Evolutionary conservation across 2,329 filamentous ascomycete species (phyloP), one percentile per base, ranked within the genome.

Genomic region (Aspergillus bombycis): DNA sequence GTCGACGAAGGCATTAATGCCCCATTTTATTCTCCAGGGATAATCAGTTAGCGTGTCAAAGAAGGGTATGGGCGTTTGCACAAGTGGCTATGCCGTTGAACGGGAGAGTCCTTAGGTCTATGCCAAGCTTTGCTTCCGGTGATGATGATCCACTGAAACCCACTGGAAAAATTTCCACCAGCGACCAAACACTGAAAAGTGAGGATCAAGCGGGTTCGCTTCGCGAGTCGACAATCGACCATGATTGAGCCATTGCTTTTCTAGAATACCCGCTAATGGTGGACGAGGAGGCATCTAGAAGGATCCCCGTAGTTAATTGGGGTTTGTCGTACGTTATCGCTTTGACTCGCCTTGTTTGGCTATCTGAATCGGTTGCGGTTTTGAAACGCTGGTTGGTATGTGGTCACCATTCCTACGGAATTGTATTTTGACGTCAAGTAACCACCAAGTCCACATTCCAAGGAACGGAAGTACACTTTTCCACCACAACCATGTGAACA

Each of bases 91-190:
- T 61, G 59, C 43, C 50, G 45, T 64, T 56, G n/a, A 45, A 36
- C 45, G 41, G 32, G 9, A 50, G 19, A 38, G 8, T 58, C 30
- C 45, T 48, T 60, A 46, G 36, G 32, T 57, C 32, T 26, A 60
- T 50, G 66, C 66, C 66, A 67, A 67, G 66, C 66, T 67, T 66
- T 66, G 62, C 26, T 59, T 64, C 52, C 62, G 58, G 62, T 62
- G 57, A 46, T 63, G 53, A 30, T 46, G 43, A 62, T 50, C 62
- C 60, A 62, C 63, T 38, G 32, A 48, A 58, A 36, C 48, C 62
- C 62, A 62, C 59, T 45, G 16, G 23, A 46, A 61, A 59, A 59
- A 57, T 23, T 43, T 41, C 28, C 46, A 50, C 46, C 46, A 30
- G 34, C 45, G 14, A 48, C 30, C 54, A 57, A 28, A 45, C 48